Percentiles rank a stretch among this genome's conserved stretches.
Evolutionary conservation across 805 yeast genomes (phyloP).

Genomic region (Starmera caribaea): DNA sequence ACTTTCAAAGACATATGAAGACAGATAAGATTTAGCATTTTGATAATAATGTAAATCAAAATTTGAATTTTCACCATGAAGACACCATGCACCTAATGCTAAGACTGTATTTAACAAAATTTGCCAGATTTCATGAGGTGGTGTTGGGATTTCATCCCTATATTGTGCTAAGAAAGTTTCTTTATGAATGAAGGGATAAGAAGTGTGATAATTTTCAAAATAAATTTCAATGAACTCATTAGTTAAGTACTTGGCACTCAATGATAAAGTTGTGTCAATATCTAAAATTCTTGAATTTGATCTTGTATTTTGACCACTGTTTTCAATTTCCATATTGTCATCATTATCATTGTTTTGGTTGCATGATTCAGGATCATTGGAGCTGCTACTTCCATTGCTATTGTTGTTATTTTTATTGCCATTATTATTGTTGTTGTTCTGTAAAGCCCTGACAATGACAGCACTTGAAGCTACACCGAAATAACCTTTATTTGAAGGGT

Average conservation of each 20-base stretch:
- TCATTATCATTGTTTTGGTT: constrained; percentile 10
- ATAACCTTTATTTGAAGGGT: constrained; percentile 48
- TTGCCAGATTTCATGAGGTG: constrained; percentile 39
- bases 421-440: constrained; percentile 10
- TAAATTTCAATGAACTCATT: constrained; percentile 37
- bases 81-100: constrained; percentile 65
- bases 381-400: constrained; percentile 1
- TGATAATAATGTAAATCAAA: constrained; percentile 48
- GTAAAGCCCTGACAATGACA: constrained; percentile 39
- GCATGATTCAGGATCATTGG: constrained; percentile 16
- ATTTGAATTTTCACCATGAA: constrained; percentile 41
- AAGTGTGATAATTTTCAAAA: constrained; percentile 49
- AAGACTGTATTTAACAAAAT: constrained; percentile 45
- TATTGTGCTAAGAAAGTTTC: constrained; percentile 42
- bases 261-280: constrained; percentile 16
- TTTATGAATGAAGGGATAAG: constrained; percentile 51
- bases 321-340: constrained; percentile 1
- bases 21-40: constrained; percentile 36
- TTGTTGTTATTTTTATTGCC: too few relatives aligned
- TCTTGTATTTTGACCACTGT: constrained; percentile 15
- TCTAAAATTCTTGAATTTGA: constrained; percentile 14
- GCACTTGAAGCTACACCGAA: constrained; percentile 59
- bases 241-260: constrained; percentile 20
- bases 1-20: constrained; percentile 42
- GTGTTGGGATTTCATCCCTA: constrained; percentile 29